phyloP scores from a whole-genome alignment of 2,329 filamentous ascomycete species.

The Didymella pinodella region DNA sequence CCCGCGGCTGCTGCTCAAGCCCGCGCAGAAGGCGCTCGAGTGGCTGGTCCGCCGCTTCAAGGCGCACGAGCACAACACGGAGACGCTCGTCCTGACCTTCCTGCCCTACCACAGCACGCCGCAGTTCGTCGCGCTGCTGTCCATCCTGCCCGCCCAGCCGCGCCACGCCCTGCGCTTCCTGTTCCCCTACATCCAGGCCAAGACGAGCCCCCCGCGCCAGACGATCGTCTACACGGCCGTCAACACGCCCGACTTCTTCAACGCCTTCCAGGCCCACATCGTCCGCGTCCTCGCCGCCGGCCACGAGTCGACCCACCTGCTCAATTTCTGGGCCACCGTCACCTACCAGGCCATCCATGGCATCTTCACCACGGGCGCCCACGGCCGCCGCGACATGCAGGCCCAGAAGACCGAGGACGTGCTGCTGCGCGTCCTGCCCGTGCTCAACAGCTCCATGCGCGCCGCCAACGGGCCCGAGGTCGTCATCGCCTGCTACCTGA shows the following conservation, averaged over 20 bases:
- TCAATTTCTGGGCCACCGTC: slow-evolving; percentile 91
- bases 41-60: slow-evolving; percentile 93
- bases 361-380: slow-evolving; percentile 78
- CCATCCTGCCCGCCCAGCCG: slow-evolving; percentile 80
- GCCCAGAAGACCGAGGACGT: slow-evolving; percentile 81
- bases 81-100: slow-evolving; percentile 80
- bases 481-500: slow-evolving; percentile 89
- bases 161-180: slow-evolving; percentile 83
- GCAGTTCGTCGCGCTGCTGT: slow-evolving; percentile 84
- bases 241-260: slow-evolving; percentile 78
- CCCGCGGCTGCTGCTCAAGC: slow-evolving; percentile 79
- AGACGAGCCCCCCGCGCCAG: slow-evolving; percentile 78
- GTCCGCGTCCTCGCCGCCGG: slow-evolving; percentile 74
- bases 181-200: slow-evolving; percentile 81
- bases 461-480: slow-evolving; percentile 79
- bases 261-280: slow-evolving; percentile 79
- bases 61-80: slow-evolving; percentile 92
- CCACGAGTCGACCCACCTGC: slow-evolving; percentile 77
- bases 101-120: slow-evolving; percentile 90
- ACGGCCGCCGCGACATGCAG: slow-evolving; percentile 78
- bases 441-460: slow-evolving; percentile 79
- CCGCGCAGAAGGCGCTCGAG: slow-evolving; percentile 89
- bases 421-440: slow-evolving; percentile 71
- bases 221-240: slow-evolving; percentile 84
- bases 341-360: slow-evolving; percentile 84